phyloP scores from a whole-genome alignment of 2,329 filamentous ascomycete species.

The Stachybotrys chartarum region DNA sequence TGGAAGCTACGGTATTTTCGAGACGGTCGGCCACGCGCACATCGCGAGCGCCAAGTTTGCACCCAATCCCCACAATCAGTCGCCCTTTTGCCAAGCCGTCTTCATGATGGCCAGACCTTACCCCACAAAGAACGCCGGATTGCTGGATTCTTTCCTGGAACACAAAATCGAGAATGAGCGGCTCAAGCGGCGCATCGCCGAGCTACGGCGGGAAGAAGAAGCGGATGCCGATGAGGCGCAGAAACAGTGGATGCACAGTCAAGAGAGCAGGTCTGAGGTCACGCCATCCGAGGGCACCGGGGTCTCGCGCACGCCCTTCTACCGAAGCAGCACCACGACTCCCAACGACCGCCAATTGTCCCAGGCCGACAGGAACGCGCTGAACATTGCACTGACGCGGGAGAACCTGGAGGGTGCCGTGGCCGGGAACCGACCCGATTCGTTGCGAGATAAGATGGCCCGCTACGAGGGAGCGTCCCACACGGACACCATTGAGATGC shows the following conservation, averaged over 20 bases:
- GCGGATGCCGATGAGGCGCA: slow-evolving; percentile 67
- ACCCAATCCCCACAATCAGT: slow-evolving; percentile 55
- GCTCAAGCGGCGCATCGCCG: slow-evolving; percentile 73
- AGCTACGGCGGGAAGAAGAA: slow-evolving; percentile 77
- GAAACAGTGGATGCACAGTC: slow-evolving; percentile 51
- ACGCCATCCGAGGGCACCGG: slow-evolving; percentile 40
- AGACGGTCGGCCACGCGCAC: slow-evolving; percentile 89
- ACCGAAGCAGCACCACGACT: slow-evolving; percentile 24
- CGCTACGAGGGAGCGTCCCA: slow-evolving; percentile 70
- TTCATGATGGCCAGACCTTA: slow-evolving; percentile 92
- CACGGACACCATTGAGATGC: slow-evolving; percentile 84
- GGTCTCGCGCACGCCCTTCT: slow-evolving; percentile 22
- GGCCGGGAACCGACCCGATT: slow-evolving; percentile 61
- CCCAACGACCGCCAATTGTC: slow-evolving; percentile 47
- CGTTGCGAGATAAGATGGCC: slow-evolving; percentile 78
- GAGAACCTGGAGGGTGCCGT: slow-evolving; percentile 73
- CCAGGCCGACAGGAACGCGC: slow-evolving; percentile 55
- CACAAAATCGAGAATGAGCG: slow-evolving; percentile 96
- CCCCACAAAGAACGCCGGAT: slow-evolving; percentile 75
- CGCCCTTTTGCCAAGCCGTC: slow-evolving; percentile 75
- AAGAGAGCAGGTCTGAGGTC: slow-evolving; percentile 48
- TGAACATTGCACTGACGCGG: slow-evolving; percentile 64
- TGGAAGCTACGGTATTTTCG: slow-evolving; percentile 70
- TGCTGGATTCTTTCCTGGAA: slow-evolving; percentile 89
- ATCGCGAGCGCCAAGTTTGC: slow-evolving; percentile 62